phyloP scores from a whole-genome alignment of 495 filamentous ascomycete genomes.

The Xylaria cubensis region DNA sequence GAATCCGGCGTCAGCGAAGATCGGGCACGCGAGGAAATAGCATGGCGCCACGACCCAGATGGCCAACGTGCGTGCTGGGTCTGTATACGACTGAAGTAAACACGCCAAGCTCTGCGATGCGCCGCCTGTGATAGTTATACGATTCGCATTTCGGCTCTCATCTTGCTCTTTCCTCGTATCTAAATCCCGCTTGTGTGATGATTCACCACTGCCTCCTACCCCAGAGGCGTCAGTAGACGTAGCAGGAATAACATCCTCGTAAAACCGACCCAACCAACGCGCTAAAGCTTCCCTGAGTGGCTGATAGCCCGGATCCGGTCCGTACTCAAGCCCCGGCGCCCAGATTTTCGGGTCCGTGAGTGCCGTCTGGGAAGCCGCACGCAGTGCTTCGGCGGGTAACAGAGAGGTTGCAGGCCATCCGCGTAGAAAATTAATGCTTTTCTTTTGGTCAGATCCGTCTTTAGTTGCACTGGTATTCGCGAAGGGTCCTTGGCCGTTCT shows the following conservation, averaged over 20 bases:
- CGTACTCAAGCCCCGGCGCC: conserved; percentile 72
- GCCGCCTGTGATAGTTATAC: conserved; percentile 82
- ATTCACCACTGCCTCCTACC: background rate
- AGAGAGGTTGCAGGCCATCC: conserved; percentile 77
- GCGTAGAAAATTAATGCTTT: conserved; percentile 67
- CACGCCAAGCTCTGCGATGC: conserved; percentile 79
- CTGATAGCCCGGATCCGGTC: conserved; percentile 75
- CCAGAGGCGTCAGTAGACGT: background rate
- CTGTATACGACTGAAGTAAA: conserved; percentile 76
- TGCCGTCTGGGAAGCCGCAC: conserved; percentile 58
- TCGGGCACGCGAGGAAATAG: conserved; percentile 77
- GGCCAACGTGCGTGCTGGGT: conserved; percentile 73
- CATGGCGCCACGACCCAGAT: conserved; percentile 83
- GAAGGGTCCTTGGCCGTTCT: background rate
- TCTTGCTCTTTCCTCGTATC: no score
- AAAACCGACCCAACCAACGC: conserved; percentile 71
- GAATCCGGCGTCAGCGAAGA: conserved; percentile 82
- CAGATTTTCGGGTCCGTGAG: conserved; percentile 65
- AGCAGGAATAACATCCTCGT: conserved; percentile 36
- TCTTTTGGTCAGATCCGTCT: conserved; percentile 24
- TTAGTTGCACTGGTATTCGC: background rate
- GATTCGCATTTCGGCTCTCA: conserved; percentile 32
- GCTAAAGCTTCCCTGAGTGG: conserved; percentile 69
- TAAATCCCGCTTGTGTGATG: background rate
- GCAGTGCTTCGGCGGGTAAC: conserved; percentile 67